Conservation (phyloP, 1,139 yeast genomes). For the Geotrichum europaeum region DNA sequence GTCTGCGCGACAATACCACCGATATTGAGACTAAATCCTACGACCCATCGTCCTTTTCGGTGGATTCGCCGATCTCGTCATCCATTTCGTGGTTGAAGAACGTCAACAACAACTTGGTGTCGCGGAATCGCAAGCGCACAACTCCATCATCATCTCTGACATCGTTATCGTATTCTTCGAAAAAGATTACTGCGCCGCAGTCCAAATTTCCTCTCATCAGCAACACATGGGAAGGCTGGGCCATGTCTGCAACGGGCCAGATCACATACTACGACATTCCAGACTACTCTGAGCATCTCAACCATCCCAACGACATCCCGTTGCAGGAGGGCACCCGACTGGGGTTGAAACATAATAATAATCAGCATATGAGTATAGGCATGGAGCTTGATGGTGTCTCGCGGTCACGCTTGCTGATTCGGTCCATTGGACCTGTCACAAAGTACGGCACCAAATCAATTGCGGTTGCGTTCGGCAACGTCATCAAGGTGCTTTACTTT, state of each 20-base stretch:
- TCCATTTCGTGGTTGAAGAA: slow-evolving; percentile 4
- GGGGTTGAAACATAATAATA: not conserved
- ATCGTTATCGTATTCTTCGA: not conserved
- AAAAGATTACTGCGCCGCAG: not conserved
- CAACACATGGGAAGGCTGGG: slow-evolving; percentile 70
- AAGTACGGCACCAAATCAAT: slow-evolving; percentile 75
- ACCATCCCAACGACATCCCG: slow-evolving; percentile 1
- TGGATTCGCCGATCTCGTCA: not conserved
- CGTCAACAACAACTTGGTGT: not conserved
- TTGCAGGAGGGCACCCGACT: not conserved
- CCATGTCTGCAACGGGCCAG: slow-evolving; percentile 59
- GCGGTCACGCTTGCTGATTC: slow-evolving; percentile 37
- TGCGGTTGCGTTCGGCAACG: slow-evolving; percentile 65
- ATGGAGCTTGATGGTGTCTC: slow-evolving; percentile 12
- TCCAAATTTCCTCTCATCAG: slow-evolving; percentile 12
- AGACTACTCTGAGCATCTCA: slow-evolving; percentile 22
- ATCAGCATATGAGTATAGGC: slow-evolving; percentile 4
- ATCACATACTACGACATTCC: slow-evolving; percentile 59
- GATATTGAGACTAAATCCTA: not conserved
- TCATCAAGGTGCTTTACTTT: slow-evolving; percentile 64
- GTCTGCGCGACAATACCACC: slow-evolving; percentile 33
- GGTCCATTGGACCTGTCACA: slow-evolving; percentile 47
- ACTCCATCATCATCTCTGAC: not conserved
- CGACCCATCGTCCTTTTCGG: not conserved
- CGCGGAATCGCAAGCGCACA: not conserved